phyloP scores from a whole-genome alignment of 495 filamentous ascomycete species.

The Annulohypoxylon maeteangense region DNA sequence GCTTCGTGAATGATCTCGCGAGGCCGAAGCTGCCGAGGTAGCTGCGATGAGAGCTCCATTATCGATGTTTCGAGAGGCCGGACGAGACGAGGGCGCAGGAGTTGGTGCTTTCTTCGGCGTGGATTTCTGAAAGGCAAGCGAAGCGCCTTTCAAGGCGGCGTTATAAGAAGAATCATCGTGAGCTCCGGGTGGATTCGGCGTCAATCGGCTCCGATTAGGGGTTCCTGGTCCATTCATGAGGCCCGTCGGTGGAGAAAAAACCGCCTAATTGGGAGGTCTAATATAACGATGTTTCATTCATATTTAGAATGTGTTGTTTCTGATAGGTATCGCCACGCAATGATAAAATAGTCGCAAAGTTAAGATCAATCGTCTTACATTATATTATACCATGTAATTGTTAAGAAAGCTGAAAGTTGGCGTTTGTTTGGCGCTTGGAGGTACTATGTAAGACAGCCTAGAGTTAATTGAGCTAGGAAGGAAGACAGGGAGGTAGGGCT shows the following conservation, averaged over 20 bases:
- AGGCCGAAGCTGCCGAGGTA: conserved; percentile 48
- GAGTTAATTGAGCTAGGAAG: conserved; percentile 7
- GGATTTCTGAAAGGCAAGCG: conserved; percentile 57
- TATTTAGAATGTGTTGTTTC: background rate
- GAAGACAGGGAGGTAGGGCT: conserved; percentile 29
- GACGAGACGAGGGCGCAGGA: conserved; percentile 8
- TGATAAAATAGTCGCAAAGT: background rate
- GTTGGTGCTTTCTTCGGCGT: conserved; percentile 28
- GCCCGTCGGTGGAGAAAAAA: conserved; percentile 40
- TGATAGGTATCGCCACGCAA: background rate
- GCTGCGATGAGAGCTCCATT: conserved; percentile 65
- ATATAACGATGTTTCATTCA: conserved; percentile 29
- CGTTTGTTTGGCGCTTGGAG: conserved; percentile 7
- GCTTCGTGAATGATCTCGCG: conserved; percentile 40
- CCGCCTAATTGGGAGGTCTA: conserved; percentile 19
- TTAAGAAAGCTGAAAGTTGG: conserved; percentile 5
- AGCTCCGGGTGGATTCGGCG: conserved; percentile 31
- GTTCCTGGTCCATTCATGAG: conserved; percentile 46
- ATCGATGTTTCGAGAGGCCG: conserved; percentile 28
- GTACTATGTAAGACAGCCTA: conserved; percentile 20
- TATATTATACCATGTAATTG: background rate
- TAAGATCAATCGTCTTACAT: conserved; percentile 10
- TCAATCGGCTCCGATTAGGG: conserved; percentile 36
- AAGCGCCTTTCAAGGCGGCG: conserved; percentile 60
- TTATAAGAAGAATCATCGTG: conserved; percentile 44